Conservation (phyloP, 192 early-diverging fungal genomes). For the Pilaira anomala region DNA sequence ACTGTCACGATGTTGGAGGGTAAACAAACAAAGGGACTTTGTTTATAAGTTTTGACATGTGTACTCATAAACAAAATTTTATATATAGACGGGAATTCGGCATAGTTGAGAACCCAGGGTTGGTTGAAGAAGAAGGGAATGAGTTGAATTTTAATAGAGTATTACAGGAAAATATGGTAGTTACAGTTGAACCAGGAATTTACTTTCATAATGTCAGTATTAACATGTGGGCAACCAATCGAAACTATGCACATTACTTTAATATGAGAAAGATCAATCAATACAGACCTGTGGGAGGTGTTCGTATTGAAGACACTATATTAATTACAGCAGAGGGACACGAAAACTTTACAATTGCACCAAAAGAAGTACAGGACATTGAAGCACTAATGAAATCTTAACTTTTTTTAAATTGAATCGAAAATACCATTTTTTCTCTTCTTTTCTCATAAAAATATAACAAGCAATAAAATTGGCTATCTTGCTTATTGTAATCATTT, state of each 20-base stretch:
- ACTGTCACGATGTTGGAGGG: constrained; percentile 80
- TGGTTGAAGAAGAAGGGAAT: background rate
- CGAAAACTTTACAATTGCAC: constrained; percentile 81
- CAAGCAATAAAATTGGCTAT: too few relatives aligned
- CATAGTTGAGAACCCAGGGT: background rate
- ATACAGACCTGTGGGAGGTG: constrained; percentile 79
- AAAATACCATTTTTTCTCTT: too few relatives aligned
- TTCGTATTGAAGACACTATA: constrained; percentile 91
- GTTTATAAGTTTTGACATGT: background rate
- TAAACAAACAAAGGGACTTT: constrained; percentile 3
- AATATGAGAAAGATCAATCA: constrained; percentile 65
- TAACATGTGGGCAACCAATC: constrained; percentile 54
- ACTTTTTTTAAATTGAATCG: too few relatives aligned
- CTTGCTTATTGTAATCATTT: too few relatives aligned
- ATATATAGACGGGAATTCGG: constrained; percentile 1
- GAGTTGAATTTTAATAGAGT: constrained; percentile 70
- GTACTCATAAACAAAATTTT: background rate
- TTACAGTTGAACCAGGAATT: constrained; percentile 91
- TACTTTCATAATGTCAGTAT: constrained; percentile 87
- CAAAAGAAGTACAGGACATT: constrained; percentile 78
- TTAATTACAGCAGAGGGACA: constrained; percentile 77
- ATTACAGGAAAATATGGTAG: constrained; percentile 76
- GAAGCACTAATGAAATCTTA: constrained; percentile 51
- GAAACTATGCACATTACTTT: constrained; percentile 58
- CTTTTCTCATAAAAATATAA: too few relatives aligned